Evolutionary conservation across 2,329 filamentous ascomycete genomes (phyloP).

Genomic region (Westerdykella aurantiaca): DNA sequence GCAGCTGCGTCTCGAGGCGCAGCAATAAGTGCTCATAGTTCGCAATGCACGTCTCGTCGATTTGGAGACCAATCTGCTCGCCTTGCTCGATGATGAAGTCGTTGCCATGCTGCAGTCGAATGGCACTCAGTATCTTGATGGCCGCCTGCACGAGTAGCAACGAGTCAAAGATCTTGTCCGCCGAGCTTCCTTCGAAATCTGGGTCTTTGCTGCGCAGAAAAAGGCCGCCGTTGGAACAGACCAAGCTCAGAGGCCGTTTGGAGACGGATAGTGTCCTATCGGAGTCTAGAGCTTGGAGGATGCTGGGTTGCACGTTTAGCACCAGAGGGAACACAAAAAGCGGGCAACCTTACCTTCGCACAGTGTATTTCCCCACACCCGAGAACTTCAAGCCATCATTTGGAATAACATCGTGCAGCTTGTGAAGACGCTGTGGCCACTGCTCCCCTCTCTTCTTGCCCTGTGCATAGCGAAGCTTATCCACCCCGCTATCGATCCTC

Average conservation of each 20-base stretch:
- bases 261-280: conserved; percentile 9
- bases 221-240: conserved; percentile 27
- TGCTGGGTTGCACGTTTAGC: conserved; percentile 28
- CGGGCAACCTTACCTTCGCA: conserved; percentile 34
- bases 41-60: conserved; percentile 37
- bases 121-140: conserved; percentile 25
- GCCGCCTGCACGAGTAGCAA: conserved; percentile 28
- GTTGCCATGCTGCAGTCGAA: conserved; percentile 23
- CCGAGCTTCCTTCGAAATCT: conserved; percentile 23
- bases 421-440: conserved; percentile 7
- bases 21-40: conserved; percentile 42
- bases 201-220: conserved; percentile 33
- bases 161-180: conserved; percentile 23
- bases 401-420: too few species aligned
- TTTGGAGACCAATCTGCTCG: conserved; percentile 20
- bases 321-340: conserved; percentile 26
- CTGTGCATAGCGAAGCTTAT: conserved; percentile 16
- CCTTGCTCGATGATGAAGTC: conserved; percentile 29
- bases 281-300: conserved; percentile 25
- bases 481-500: conserved; percentile 23
- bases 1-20: conserved; percentile 33
- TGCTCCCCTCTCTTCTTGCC: conserved; percentile 13
- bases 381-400: conserved; percentile 12
- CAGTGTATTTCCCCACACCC: conserved; percentile 16
- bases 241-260: conserved; percentile 21